Evolutionary conservation across 371 early-diverging fungal genomes (phyloP), one percentile per base, ranked within the genome.

Genomic region (Mortierella sp.): DNA sequence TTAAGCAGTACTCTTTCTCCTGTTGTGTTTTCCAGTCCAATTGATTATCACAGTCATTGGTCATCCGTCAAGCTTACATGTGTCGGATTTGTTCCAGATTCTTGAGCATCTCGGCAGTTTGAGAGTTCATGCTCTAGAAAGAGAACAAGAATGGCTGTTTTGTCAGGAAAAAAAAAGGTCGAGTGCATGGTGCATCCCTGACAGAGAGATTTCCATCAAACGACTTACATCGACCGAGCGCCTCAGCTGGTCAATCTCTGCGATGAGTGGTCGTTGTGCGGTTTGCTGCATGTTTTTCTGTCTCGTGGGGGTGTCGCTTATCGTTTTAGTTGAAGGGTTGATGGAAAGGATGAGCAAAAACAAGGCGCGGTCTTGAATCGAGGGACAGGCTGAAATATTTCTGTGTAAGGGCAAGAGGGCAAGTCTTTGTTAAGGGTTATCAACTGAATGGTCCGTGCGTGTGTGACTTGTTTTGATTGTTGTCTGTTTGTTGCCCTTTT

Each of bases 101-200:
- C 37, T 72, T 77, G 24, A 82, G 69, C 68, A 82, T 82, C 41
- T 82, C 82, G 29, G 82, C 82, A 14, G 82, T 71, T 52, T 82
- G 82, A 31, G 78, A 77, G 63, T 82, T 77, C 78, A 82, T 82
- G 58, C 82, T 82, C 82, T 82, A 71, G 50, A 53, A 8, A 39
- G 26, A 24, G 67, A 43, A 64, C 22, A 39, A 29, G 29, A 6
- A 8, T 10, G n/a, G 41, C 39, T 40, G 37, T 6, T 24, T 61
- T 34, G 66, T 61, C n/a, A 68, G 48, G 44, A 4, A 55, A 16
- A 26, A 26, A 14, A 58, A 39, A n/a, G 31, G 26, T 19, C 19
- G 66, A 37, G 1, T 31, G 73, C 11, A 11, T 22, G 5, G 4
- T 24, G 41, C 52, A 13, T 24, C 47, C 48, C 29, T 9, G 16